These are phyloP conservation scores for Beta vulgaris DNA, from an alignment of 148 eudicot species.

Conservation along the genomic window DNA sequence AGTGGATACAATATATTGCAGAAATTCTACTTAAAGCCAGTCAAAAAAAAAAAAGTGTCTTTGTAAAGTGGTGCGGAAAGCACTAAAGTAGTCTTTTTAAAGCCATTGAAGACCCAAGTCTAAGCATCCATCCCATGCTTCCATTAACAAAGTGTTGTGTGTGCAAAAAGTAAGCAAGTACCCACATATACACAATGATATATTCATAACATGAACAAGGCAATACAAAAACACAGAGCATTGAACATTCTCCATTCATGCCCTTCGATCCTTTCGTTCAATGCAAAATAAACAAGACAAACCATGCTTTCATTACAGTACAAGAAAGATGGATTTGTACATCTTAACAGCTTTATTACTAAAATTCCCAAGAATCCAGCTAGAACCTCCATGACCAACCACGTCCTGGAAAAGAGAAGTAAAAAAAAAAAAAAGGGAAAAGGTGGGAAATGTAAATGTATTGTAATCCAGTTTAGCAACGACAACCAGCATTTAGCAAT, in stretches of 20 bases:
- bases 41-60: too few species aligned
- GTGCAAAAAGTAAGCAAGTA: not conserved
- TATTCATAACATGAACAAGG: conserved; percentile 1
- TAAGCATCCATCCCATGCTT: not conserved
- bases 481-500: not conserved
- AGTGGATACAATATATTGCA: too few species aligned
- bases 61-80: not conserved
- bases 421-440: not conserved
- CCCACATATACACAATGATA: not conserved
- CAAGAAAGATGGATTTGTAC: not conserved
- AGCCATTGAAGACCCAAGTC: not conserved
- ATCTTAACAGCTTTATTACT: not conserved
- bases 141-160: not conserved
- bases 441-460: too few species aligned
- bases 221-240: not conserved
- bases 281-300: not conserved
- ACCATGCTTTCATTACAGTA: not conserved
- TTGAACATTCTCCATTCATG: not conserved
- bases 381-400: not conserved
- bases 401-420: not conserved
- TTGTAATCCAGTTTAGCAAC: too few species aligned
- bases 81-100: not conserved
- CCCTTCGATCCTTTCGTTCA: not conserved
- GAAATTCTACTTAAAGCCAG: too few species aligned
- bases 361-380: not conserved